Evolutionary conservation across 1,284 basidiomycete species (phyloP), one percentile per base, ranked within the genome.

Genomic region (Porodaedalea pini): DNA sequence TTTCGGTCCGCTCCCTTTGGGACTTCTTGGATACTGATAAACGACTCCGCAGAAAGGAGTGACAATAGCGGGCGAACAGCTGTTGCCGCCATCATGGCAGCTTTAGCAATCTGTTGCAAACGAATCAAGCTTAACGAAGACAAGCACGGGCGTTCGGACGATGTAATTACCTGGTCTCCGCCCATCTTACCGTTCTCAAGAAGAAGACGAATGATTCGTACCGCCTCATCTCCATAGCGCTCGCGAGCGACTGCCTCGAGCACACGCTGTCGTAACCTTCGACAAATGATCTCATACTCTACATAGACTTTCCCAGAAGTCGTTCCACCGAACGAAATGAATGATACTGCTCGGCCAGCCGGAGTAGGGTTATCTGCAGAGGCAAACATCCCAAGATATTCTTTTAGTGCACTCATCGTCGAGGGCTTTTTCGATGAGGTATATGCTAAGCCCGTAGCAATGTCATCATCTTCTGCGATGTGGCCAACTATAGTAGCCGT

Each of bases 161-260:
- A 17, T 21, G 25, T 8, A 73, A 81, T 58, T 58, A 92, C 92
- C 76, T 94, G 92, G 69, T 96, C 95, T 71, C 98, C 96, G 61
- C 95, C 92, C 76, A 96, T 86, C 73, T 97, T 97, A n/a, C 92
- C 93, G n/a, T 86, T 87, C 56, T 89, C 85, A 51, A 92, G 72
- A 29, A 99, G 73, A 19, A 98, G 77, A 51, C 89, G 81, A 61
- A 98, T 75, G 53, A 98, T 87, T 36, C 95, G 80, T 2, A 94
- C 86, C 11, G 91, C 94, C 43, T 87, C 84, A 15, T 86, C 78
- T n/a, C 94, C 94, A 67, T 94, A 87, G 63, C 88, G 83, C 64
- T 95, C 90, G 63, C 87, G 77, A 36, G 95, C 83, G 25, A 94
- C 80, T 17, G 89, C 84, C 66, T 94, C 90, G 36, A 98, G 71